Base-by-base conservation (phyloP, 2,329 filamentous ascomycete genomes). In the Aspergillus clavatus region DNA sequence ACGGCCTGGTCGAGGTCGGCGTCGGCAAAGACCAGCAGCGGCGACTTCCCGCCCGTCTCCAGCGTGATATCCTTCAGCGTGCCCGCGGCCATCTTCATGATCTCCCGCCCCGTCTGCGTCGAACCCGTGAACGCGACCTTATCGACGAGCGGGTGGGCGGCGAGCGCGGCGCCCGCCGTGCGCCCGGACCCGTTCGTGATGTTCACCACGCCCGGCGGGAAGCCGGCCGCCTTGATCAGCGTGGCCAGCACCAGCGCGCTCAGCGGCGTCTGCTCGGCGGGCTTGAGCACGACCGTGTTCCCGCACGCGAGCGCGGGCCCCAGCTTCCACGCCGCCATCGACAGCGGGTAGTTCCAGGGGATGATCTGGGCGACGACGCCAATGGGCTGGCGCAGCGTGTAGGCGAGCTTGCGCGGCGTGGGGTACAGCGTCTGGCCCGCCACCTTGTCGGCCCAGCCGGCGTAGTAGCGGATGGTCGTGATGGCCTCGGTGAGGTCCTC, bases 391-490 rank as follows among this genome's bases (percentile, higher is more conserved):
- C 82, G 80, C 60, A 80, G 76, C 53, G 87, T 89, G 75, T 93
- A 94, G 74, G 87, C 84, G 74, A 94, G 89, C 69, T 84, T 88
- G 55, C n/a, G 87, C 83, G 12, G 56, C 55, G 2, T 57, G 60
- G 45, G 63, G 47, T 53, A 48, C 35, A 93, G 82, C 46, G 89
- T 88, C 77, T 90, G 89, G 70, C 89, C 89, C 69, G 83, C 78
- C 55, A 93, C 84, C 82, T 95, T 95, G 77, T 95, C 89, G 60
- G 89, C 87, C 83, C 86, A 95, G 51, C 89, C 89, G 62, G 80
- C 89, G 61, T 90, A 93, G 75, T 91, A 96, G 70, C 89, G 82
- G 61, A 96, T 70, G 72, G 80, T 84, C 62, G 77, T 83, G 54
- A 80, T 75, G 47, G 83, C 83, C 56, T 80, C 78, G 43, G 68